Evolutionary conservation across 1,284 basidiomycete genomes (phyloP), one percentile per base, ranked within the genome.

Genomic region (Cryptococcus wingfieldii): DNA sequence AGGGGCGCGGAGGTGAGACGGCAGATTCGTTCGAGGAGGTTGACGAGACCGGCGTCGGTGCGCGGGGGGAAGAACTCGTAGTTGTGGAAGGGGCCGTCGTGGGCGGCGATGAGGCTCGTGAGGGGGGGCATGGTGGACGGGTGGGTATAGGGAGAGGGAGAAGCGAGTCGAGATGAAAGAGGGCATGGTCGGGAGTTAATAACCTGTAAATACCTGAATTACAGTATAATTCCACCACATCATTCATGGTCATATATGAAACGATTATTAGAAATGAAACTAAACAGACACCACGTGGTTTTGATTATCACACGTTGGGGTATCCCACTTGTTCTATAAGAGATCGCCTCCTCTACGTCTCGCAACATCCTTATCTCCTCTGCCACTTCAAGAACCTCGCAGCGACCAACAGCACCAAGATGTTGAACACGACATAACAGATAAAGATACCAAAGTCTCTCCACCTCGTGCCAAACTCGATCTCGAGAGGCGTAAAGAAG

Each of bases 41-140:
- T 95, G 67, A 88, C 86, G 68, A 89, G 89, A 59, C 89, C 94
- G 84, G 90, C 87, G 72, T 90, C 87, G 46, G 94, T 97, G 58
- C 90, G 83, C 3, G 94, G 93, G 37, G 94, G 94, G 72, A 98
- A 98, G 83, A 96, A 97, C 75, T 95, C 90, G 77, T 93, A 88
- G 9, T 89, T 87, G 74, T 86, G 92, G 74, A 90, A 91, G 0
- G 89, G 87, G 8, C 42, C 62, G 13, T 52, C 28, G 1, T 54
- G 64, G 5, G 49, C 56, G 43, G 46, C 56, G 44, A 55, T 58
- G 49, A 41, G 61, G 57, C 47, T 60, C 48, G 51, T 64, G 49
- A 54, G 52, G n/a, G 49, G 51, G 18, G 59, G 34, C 59, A 60
- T 60, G 28, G 19, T 34, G 10, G 31, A 34, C 31, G 6, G 31